Evolutionary conservation across 2,329 filamentous ascomycete species (phyloP), one percentile per base, ranked within the genome.

Genomic region (Fusarium sp.): DNA sequence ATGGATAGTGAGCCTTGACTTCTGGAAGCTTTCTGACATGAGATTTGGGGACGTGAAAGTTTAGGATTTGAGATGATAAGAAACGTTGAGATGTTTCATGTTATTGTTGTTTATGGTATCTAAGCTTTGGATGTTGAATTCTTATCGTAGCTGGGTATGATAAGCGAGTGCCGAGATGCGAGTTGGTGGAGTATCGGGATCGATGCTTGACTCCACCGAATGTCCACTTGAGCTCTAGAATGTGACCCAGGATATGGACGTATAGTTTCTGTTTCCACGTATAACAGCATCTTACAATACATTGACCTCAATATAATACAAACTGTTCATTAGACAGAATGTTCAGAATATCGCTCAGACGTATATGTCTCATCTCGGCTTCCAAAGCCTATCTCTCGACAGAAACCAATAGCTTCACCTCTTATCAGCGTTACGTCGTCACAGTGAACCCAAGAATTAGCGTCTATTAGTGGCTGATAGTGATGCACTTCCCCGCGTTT

Each of bases 401-500:
- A n/a, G 35, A 31, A 7, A 39, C 24, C 38, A 58, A 10, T 56
- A 58, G 51, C 42, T 35, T n/a, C 31, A 24, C 31, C 38, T 22
- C 71, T 74, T 74, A 74, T 74, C 71, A 69, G 70, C 35, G 67
- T 42, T 63, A 58, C 41, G 63, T 28, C 38, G 64, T 36, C 38
- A 24, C 6, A 61, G 31, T 49, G 31, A 26, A 51, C 62, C 62
- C 56, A 51, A 17, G 12, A 8, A 10, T 52, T 69, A 61, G 69
- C 55, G 59, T 18, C 24, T 15, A 7, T 66, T 72, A 69, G 72
- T 33, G 72, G 71, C 71, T 74, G 72, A 74, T 75, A 75, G 66
- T 54, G 68, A 72, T 75, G 52, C 48, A 69, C 45, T 74, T 74
- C 72, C 72, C 72, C 72, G 72, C 72, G 72, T 73, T 75, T 73